These are phyloP conservation scores for Senna tora DNA, from an alignment of 306 rosid genomes.

Conservation along the genomic window DNA sequence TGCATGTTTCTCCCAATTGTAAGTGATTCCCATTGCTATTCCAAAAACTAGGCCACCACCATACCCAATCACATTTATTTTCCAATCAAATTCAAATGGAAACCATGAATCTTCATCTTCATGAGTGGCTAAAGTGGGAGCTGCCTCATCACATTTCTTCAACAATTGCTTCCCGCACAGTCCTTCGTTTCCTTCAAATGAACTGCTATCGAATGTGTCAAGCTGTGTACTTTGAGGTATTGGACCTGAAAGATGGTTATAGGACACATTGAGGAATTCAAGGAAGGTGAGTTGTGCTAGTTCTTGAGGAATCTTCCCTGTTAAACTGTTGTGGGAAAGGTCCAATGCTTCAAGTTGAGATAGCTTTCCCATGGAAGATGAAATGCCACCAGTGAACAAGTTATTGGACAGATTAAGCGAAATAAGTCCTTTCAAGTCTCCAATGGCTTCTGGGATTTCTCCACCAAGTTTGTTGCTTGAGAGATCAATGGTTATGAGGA, in stretches of 20 bases:
- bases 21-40: conserved; percentile 23
- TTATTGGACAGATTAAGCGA: conserved; percentile 35
- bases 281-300: conserved; percentile 31
- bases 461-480: conserved; percentile 42
- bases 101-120: conserved; percentile 20
- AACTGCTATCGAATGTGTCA: conserved; percentile 10
- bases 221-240: conserved; percentile 37
- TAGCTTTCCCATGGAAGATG: conserved; percentile 37
- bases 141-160: conserved; percentile 13
- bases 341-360: conserved; percentile 36
- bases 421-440: conserved; percentile 18
- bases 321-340: conserved; percentile 31
- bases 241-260: conserved; percentile 32
- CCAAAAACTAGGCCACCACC: conserved; percentile 35
- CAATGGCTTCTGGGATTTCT: conserved; percentile 20
- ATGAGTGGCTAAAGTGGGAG: not conserved
- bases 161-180: conserved; percentile 34
- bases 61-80: conserved; percentile 33
- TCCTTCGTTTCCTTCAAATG: conserved; percentile 34
- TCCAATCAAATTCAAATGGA: not conserved
- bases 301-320: conserved; percentile 35
- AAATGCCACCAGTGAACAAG: conserved; percentile 32
- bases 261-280: conserved; percentile 35
- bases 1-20: not conserved
- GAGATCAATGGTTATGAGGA: conserved; percentile 20